Evolutionary conservation across 2,329 filamentous ascomycete genomes (phyloP).

Genomic region (Penicillium corylophilum): DNA sequence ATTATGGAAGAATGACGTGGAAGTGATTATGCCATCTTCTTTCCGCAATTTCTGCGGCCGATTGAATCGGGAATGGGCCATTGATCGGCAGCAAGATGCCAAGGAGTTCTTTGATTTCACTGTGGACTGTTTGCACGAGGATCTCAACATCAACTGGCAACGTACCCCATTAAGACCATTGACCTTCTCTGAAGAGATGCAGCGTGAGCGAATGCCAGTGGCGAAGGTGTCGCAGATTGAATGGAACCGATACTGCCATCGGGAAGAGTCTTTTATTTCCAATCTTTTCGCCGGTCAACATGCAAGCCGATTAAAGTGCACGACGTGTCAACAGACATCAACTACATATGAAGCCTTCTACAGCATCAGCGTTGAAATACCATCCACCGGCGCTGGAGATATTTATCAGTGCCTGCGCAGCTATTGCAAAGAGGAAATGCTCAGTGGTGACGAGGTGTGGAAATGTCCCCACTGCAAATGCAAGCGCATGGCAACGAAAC

Average conservation of each 20-base stretch:
- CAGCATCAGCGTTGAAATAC: conserved; percentile 69
- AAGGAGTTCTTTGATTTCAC: conserved; percentile 87
- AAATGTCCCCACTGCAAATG: conserved; percentile 73
- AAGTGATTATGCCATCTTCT: conserved; percentile 59
- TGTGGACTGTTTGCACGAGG: conserved; percentile 77
- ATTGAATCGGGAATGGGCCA: conserved; percentile 67
- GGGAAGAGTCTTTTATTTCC: conserved; percentile 73
- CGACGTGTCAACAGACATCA: conserved; percentile 61
- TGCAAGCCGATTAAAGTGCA: conserved; percentile 60
- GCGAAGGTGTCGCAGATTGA: conserved; percentile 68
- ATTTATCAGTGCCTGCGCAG: conserved; percentile 69
- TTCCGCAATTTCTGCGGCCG: conserved; percentile 64
- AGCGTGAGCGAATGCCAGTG: conserved; percentile 60
- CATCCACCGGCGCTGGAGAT: conserved; percentile 58
- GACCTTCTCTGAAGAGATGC: conserved; percentile 59
- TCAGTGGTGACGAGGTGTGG: conserved; percentile 68
- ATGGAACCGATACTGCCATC: conserved; percentile 69
- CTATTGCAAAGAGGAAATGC: conserved; percentile 66
- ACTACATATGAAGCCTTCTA: conserved; percentile 71
- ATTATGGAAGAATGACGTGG: conserved; percentile 60
- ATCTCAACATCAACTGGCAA: conserved; percentile 71
- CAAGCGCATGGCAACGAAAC: conserved; percentile 66
- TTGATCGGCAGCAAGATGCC: conserved; percentile 80
- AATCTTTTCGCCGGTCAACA: conserved; percentile 75
- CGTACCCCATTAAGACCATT: conserved; percentile 58